Conservation (phyloP, 108 stramenopile genomes). For the Conticribra weissflogii region DNA sequence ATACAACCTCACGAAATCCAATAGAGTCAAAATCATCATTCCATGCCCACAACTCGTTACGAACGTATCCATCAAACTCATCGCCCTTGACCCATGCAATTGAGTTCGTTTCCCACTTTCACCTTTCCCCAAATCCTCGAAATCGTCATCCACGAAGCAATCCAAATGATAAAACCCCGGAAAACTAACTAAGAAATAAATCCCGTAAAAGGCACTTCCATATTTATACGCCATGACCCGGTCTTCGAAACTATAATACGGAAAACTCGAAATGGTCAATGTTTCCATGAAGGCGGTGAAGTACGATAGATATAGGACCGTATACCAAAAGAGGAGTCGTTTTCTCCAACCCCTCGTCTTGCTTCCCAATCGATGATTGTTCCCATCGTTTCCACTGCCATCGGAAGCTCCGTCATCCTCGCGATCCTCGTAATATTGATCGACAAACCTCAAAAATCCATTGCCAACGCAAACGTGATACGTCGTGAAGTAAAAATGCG, state of each 20-base stretch:
- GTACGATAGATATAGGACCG: constrained; percentile 76
- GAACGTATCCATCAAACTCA: constrained; percentile 77
- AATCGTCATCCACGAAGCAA: constrained; percentile 57
- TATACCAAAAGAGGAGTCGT: constrained; percentile 45
- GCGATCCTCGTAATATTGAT: constrained; percentile 48
- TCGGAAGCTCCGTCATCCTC: too few species aligned
- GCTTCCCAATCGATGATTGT: too few species aligned
- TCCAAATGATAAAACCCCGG: constrained; percentile 92
- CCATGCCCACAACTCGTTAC: constrained; percentile 85
- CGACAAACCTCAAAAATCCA: constrained; percentile 81
- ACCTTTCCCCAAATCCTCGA: too few species aligned
- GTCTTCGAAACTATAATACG: constrained; percentile 96
- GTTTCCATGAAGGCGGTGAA: constrained; percentile 99
- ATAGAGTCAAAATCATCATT: constrained; percentile 92
- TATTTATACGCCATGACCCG: constrained; percentile 65
- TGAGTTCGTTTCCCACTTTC: background rate
- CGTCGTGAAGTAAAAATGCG: constrained; percentile 96
- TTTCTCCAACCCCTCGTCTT: constrained; percentile 34
- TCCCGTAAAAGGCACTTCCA: constrained; percentile 95
- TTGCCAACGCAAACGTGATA: constrained; percentile 94
- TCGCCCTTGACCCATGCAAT: too few species aligned
- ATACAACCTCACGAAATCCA: constrained; percentile 92
- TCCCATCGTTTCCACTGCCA: too few species aligned
- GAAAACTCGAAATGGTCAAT: constrained; percentile 93
- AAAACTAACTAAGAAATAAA: constrained; percentile 97